phyloP scores from a whole-genome alignment of 1,284 basidiomycete genomes.

The Apiotrichum gracile region DNA sequence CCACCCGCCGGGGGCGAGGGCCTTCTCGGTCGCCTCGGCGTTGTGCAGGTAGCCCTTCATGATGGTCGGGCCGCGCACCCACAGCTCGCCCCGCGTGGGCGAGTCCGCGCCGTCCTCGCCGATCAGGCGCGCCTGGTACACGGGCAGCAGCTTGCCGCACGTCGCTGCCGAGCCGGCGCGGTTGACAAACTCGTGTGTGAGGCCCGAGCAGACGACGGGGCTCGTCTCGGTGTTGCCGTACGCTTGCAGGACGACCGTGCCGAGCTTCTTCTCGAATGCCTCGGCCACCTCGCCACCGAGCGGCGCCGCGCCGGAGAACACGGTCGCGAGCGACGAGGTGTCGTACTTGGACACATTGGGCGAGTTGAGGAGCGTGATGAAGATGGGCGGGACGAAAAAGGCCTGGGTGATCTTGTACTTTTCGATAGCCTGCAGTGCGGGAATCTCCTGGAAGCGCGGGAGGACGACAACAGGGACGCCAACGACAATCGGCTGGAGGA shows the following conservation, averaged over 20 bases:
- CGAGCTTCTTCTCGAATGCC: slow-evolving; percentile 23
- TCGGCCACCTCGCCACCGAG: slow-evolving; percentile 51
- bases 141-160: slow-evolving; percentile 68
- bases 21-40: slow-evolving; percentile 56
- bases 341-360: slow-evolving; percentile 63
- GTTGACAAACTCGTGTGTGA: slow-evolving; percentile 25
- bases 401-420: slow-evolving; percentile 58
- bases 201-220: slow-evolving; percentile 30
- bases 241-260: slow-evolving; percentile 33
- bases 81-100: slow-evolving; percentile 67
- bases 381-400: slow-evolving; percentile 76
- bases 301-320: slow-evolving; percentile 79
- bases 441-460: slow-evolving; percentile 54
- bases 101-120: slow-evolving; percentile 39
- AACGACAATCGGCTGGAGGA: slow-evolving; percentile 58
- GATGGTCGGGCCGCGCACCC: slow-evolving; percentile 67
- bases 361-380: slow-evolving; percentile 53
- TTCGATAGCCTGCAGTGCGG: slow-evolving; percentile 64
- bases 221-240: slow-evolving; percentile 50
- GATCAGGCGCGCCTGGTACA: slow-evolving; percentile 70
- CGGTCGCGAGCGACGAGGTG: slow-evolving; percentile 56
- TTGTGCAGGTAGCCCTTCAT: slow-evolving; percentile 72
- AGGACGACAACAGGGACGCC: slow-evolving; percentile 63
- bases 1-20: slow-evolving; percentile 58
- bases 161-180: slow-evolving; percentile 57